These are phyloP conservation scores for Lactarius indigo DNA, from an alignment of 768 basidiomycete species.

Conservation along the genomic window DNA sequence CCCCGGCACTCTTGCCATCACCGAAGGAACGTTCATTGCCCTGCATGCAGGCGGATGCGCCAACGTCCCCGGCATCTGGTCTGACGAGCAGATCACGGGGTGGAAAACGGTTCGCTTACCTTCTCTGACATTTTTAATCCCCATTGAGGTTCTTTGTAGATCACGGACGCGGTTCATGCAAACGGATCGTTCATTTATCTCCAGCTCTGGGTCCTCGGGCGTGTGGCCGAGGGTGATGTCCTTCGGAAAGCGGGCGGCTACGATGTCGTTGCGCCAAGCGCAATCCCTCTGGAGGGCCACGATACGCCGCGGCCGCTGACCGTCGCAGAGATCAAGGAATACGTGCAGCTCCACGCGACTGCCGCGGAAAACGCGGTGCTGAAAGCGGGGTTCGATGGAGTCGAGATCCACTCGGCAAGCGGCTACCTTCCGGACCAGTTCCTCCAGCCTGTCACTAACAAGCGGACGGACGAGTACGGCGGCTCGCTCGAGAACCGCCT, in stretches of 20 bases:
- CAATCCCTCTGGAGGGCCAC: not conserved
- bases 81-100: conserved; percentile 44
- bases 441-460: conserved; percentile 36
- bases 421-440: conserved; percentile 39
- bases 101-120: conserved; percentile 48
- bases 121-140: not conserved
- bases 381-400: conserved; percentile 32
- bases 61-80: conserved; percentile 49
- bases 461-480: conserved; percentile 45
- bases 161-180: conserved; percentile 40
- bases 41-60: conserved; percentile 43
- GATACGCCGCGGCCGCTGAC: conserved; percentile 43
- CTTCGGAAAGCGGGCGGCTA: not conserved
- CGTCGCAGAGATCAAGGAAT: conserved; percentile 46
- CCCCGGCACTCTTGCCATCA: conserved; percentile 53
- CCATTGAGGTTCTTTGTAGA: not conserved
- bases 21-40: conserved; percentile 56
- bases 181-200: conserved; percentile 41
- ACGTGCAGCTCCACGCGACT: conserved; percentile 45
- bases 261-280: not conserved
- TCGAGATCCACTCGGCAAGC: conserved; percentile 33
- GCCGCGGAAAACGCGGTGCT: conserved; percentile 28
- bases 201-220: conserved; percentile 51
- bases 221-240: conserved; percentile 28
- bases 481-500: conserved; percentile 44